These are phyloP conservation scores for Tetragonia tetragonoides DNA, from an alignment of 148 eudicot genomes.

Conservation along the genomic window DNA sequence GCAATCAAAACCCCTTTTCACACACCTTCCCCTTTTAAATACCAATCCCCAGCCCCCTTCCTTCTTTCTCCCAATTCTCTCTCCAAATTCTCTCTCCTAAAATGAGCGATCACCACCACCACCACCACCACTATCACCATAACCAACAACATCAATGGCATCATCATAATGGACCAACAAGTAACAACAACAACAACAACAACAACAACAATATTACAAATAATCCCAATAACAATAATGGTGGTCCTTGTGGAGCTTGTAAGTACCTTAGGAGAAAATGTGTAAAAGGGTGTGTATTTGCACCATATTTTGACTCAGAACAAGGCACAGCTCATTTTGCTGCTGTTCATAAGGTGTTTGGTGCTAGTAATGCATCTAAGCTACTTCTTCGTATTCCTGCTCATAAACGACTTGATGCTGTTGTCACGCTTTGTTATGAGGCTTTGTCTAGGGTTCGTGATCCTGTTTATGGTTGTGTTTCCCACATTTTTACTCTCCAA, in stretches of 20 bases:
- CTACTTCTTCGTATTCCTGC: conserved; percentile 54
- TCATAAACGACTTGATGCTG: conserved; percentile 67
- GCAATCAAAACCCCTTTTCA: conserved; percentile 12
- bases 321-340: conserved; percentile 76
- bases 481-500: conserved; percentile 68
- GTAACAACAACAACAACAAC: neutral
- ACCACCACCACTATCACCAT: conserved; percentile 13
- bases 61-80: conserved; percentile 13
- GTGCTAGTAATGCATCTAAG: conserved; percentile 76
- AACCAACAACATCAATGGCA: conserved; percentile 11
- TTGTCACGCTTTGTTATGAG: conserved; percentile 69
- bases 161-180: neutral
- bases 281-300: conserved; percentile 60
- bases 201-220: neutral
- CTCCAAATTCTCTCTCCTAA: conserved; percentile 4
- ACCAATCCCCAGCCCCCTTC: conserved; percentile 12
- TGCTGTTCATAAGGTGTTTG: conserved; percentile 72
- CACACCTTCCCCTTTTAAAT: conserved; percentile 24
- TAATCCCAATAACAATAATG: neutral
- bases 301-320: conserved; percentile 71
- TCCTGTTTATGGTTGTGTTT: conserved; percentile 80
- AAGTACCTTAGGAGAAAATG: conserved; percentile 74
- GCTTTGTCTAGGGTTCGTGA: conserved; percentile 82
- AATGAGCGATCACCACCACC: conserved; percentile 19
- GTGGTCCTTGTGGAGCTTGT: conserved; percentile 85